These are phyloP conservation scores for Diplogelasinospora grovesii DNA, from an alignment of 495 filamentous ascomycete species.

Conservation along the genomic window DNA sequence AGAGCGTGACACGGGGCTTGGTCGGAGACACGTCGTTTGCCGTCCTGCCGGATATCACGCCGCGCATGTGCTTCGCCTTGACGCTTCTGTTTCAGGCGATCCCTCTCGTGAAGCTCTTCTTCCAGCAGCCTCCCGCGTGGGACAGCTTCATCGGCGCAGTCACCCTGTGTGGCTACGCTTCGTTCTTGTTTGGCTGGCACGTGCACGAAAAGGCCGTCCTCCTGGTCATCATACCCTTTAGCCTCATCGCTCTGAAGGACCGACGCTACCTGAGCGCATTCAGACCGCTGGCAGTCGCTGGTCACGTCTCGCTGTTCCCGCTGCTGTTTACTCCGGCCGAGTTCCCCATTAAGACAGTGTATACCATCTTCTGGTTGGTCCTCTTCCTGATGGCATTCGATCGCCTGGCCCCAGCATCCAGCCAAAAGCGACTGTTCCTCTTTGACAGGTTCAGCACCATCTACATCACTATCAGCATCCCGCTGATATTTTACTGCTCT, in stretches of 20 bases:
- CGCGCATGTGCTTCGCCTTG: conserved; percentile 69
- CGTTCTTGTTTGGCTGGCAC: conserved; percentile 97
- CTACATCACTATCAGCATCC: conserved; percentile 82
- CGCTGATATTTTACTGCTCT: conserved; percentile 83
- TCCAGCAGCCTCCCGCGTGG: conserved; percentile 72
- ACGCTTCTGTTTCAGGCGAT: conserved; percentile 80
- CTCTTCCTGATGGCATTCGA: conserved; percentile 84
- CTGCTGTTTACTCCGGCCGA: conserved; percentile 87
- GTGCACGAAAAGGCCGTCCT: conserved; percentile 97
- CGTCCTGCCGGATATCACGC: conserved; percentile 78
- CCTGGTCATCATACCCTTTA: conserved; percentile 91
- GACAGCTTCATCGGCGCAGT: conserved; percentile 82
- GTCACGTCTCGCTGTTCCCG: conserved; percentile 92
- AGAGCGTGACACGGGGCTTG: conserved; percentile 84
- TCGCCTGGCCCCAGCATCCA: conserved; percentile 72
- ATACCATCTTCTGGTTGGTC: conserved; percentile 87
- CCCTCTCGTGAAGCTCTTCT: conserved; percentile 74
- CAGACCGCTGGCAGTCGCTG: conserved; percentile 82
- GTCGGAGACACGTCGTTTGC: conserved; percentile 96
- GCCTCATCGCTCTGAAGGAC: conserved; percentile 86
- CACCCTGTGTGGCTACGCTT: conserved; percentile 92
- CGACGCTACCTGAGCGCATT: conserved; percentile 89
- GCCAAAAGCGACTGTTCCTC: conserved; percentile 68
- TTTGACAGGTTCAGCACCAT: conserved; percentile 84
- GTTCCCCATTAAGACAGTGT: conserved; percentile 86